Conservation (phyloP, 129 eudicot genomes). For the carrot (Daucus carota) region DNA sequence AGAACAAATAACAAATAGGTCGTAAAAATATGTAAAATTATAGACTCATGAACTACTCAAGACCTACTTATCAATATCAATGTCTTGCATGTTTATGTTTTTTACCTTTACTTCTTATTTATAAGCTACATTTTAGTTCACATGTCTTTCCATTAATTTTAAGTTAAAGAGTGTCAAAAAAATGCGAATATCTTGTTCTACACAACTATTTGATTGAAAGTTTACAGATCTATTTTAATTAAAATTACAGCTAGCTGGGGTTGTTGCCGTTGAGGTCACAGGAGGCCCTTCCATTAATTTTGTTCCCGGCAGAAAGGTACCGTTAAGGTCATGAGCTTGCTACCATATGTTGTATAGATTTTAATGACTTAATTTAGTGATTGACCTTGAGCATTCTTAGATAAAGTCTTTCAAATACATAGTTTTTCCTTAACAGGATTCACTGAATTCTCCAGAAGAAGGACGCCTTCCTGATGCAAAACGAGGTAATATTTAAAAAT, state of each 20-base stretch:
- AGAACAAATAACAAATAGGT: too few relatives aligned
- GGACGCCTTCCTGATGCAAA: slow-evolving; percentile 98
- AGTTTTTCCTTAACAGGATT: slow-evolving; percentile 46
- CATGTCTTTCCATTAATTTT: background rate
- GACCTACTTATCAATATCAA: too few relatives aligned
- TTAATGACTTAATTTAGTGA: background rate
- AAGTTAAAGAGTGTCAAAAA: background rate
- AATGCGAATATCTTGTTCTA: background rate
- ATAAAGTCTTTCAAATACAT: background rate
- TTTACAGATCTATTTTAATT: background rate
- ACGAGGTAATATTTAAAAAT: slow-evolving; percentile 35
- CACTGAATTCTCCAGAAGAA: slow-evolving; percentile 53
- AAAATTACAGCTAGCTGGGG: slow-evolving; percentile 84
- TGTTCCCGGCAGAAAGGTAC: slow-evolving; percentile 85
- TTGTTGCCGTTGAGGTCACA: slow-evolving; percentile 92
- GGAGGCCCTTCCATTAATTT: slow-evolving; percentile 90
- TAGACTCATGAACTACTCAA: too few relatives aligned
- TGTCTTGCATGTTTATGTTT: too few relatives aligned
- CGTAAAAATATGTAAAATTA: too few relatives aligned
- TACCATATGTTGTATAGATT: background rate
- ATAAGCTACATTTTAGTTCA: background rate
- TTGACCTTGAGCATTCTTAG: background rate
- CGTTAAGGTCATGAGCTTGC: background rate
- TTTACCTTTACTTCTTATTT: background rate
- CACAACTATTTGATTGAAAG: background rate